Evolutionary conservation across 306 rosid genomes (phyloP).

Genomic region (Benincasa hispida): DNA sequence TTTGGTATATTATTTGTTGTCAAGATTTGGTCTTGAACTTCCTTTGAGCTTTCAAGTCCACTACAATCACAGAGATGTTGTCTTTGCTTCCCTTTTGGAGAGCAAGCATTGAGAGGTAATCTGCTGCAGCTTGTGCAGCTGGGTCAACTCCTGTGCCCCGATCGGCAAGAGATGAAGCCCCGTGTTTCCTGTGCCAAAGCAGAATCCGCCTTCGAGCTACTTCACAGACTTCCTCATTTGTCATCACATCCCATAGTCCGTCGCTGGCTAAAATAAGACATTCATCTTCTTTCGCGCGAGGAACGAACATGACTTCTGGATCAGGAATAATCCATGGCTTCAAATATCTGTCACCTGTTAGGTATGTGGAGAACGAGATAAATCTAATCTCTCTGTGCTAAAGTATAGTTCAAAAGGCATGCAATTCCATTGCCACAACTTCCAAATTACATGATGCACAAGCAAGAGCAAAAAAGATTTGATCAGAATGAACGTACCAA

Average conservation of each 20-base stretch:
- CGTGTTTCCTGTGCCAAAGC: conserved; percentile 46
- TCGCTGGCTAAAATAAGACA: conserved; percentile 49
- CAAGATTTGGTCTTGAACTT: conserved; percentile 19
- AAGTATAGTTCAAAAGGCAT: background rate
- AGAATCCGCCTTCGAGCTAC: conserved; percentile 37
- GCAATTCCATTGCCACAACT: background rate
- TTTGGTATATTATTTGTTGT: background rate
- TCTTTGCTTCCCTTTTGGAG: conserved; percentile 38
- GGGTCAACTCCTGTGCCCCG: conserved; percentile 36
- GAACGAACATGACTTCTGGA: conserved; percentile 36
- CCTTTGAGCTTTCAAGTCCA: conserved; percentile 22
- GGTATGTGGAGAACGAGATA: background rate
- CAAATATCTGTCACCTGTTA: conserved; percentile 41
- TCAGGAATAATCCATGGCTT: conserved; percentile 55
- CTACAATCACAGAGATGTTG: conserved; percentile 25
- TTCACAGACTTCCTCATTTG: conserved; percentile 42
- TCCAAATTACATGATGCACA: background rate
- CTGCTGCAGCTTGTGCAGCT: conserved; percentile 49
- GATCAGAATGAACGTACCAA: conserved; percentile 23
- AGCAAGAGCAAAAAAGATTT: background rate
- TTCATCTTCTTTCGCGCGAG: conserved; percentile 44
- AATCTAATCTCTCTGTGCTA: background rate
- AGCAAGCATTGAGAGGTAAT: conserved; percentile 36
- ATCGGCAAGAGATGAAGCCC: conserved; percentile 13
- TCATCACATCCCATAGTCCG: conserved; percentile 52